Base-by-base conservation (phyloP, 2,329 filamentous ascomycete genomes). In the Zalaria obscura region DNA sequence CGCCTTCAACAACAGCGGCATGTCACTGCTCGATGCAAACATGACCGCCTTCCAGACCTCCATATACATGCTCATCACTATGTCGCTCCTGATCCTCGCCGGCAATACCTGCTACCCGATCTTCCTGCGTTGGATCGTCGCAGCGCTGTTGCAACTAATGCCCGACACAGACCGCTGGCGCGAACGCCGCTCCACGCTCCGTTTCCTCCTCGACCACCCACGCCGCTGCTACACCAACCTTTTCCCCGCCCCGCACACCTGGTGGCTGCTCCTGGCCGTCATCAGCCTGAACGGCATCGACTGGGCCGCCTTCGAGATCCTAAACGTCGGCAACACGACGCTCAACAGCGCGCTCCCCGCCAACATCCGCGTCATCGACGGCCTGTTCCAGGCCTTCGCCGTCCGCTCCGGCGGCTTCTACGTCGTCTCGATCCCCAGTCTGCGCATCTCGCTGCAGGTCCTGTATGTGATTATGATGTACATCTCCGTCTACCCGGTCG, bases 1-100 rank as follows among this genome's bases (percentile, higher is more conserved):
- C 11, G 78, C 78, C 0, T 83, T 83, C 57, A 81, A 80, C 58
- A 83, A 82, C 49, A 76, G 70, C n/a, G 78, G 78, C 34, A 80
- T 83, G 76, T 73, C 72, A 18, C 63, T 82, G 31, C 60, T 82
- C 8, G 77, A 83, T 53, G 69, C 72, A 34, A 81, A 80, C 51
- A 78, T 84, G 63, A 63, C 73, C 3, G 72, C 73, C 0, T 80
- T 78, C 44, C 69, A 74, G 43, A 62, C 52, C 0, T 51, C 54
- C 27, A 55, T 58, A n/a, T 66, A 60, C 2, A 58, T 74, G 43
- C 50, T 73, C 40, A 54, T 72, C 38, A 68, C 61, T 3, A 61
- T 73, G 57, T 63, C 60, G 3, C 56, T 68, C 9, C 48, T 73
- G 2, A 69, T 70, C 3, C 63, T 73, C 5, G 66, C 68, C 0